These are phyloP conservation scores for Paramecium tetraurelia DNA, from an alignment of 73 alveolate genomes.

Conservation along the genomic window DNA sequence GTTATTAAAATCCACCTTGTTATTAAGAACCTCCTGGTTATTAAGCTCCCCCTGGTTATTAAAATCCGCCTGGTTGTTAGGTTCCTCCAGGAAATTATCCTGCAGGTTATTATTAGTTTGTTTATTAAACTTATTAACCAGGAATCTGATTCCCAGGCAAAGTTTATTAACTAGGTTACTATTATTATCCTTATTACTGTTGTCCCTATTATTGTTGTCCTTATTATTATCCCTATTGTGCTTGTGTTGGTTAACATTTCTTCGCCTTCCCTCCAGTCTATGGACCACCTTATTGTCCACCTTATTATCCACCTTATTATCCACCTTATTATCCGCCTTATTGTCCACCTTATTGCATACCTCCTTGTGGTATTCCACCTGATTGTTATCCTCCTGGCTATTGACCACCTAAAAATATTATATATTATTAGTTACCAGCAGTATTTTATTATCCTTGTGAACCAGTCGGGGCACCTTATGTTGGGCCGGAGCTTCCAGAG, in stretches of 20 bases:
- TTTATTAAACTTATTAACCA: background rate
- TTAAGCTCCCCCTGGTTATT: background rate
- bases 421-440: background rate
- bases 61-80: background rate
- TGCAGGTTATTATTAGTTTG: background rate
- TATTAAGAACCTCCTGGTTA: background rate
- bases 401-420: background rate
- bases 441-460: background rate
- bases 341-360: background rate
- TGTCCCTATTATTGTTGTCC: background rate
- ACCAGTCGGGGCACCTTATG: constrained; percentile 34
- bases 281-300: background rate
- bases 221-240: background rate
- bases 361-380: background rate
- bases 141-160: background rate
- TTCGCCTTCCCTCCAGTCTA: background rate
- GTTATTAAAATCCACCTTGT: background rate
- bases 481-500: background rate
- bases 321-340: background rate
- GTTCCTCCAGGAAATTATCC: background rate
- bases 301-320: background rate
- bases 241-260: background rate
- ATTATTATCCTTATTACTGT: background rate
- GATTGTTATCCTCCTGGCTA: background rate
- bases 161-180: background rate